phyloP scores from a whole-genome alignment of 2,329 filamentous ascomycete genomes.

The Fusarium brevicatenulatum region DNA sequence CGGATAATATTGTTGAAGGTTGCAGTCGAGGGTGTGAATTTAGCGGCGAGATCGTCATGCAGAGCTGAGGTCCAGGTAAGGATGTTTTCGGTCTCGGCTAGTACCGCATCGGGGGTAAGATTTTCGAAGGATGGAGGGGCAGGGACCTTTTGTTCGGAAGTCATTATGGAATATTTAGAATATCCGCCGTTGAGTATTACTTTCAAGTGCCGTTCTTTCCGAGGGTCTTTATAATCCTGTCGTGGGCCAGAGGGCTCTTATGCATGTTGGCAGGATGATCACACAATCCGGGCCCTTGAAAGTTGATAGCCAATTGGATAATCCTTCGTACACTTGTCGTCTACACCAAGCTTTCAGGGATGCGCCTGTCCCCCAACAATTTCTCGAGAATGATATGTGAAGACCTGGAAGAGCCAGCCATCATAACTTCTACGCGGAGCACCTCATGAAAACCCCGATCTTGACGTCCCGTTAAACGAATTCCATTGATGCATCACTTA shows the following conservation, averaged over 20 bases:
- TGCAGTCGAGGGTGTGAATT: background rate
- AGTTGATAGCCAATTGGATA: background rate
- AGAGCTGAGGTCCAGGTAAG: background rate
- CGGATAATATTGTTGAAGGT: background rate
- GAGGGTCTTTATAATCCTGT: background rate
- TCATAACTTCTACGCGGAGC: accelerated
- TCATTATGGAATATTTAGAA: background rate
- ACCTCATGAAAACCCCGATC: accelerated
- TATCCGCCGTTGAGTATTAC: background rate
- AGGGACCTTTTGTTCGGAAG: background rate
- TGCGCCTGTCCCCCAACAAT: background rate
- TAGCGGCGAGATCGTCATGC: background rate
- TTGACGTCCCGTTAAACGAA: background rate
- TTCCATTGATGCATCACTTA: background rate
- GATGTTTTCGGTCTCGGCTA: background rate
- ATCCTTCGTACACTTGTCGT: accelerated
- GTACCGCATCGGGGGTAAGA: background rate
- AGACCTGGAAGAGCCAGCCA: background rate
- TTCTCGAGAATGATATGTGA: too few species aligned
- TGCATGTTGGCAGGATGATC: background rate
- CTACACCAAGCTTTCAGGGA: accelerated
- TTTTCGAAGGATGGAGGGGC: background rate
- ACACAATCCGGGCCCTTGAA: background rate
- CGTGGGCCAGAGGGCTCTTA: background rate
- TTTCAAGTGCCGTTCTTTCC: background rate